Conservation (phyloP, 2,329 filamentous ascomycete species). For the Colletotrichum lindemuthianum region DNA sequence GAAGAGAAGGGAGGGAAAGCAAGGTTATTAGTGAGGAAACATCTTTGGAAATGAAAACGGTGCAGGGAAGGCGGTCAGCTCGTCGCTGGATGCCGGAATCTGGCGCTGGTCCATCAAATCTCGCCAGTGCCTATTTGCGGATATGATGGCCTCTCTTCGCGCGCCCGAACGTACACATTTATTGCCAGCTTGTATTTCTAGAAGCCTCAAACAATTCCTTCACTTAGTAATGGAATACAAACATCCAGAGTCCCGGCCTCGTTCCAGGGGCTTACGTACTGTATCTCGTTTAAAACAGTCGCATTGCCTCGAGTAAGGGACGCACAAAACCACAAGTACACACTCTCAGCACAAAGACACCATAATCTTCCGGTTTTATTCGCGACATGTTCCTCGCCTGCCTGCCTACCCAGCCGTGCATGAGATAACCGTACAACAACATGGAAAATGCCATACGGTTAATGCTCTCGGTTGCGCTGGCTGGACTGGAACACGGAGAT, state of each 20-base stretch:
- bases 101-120: slow-evolving; percentile 31
- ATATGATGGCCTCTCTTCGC: slow-evolving; percentile 30
- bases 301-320: slow-evolving; percentile 20
- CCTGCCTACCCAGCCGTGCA: too few relatives aligned
- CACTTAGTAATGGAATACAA: not conserved
- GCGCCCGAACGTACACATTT: slow-evolving; percentile 13
- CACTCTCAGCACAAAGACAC: not conserved
- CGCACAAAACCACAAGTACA: slow-evolving; percentile 4
- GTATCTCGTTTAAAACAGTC: not conserved
- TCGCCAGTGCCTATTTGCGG: slow-evolving; percentile 34
- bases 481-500: too few relatives aligned
- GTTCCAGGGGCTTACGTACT: not conserved
- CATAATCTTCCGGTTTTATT: not conserved
- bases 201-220: slow-evolving; percentile 16
- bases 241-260: too few relatives aligned
- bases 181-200: slow-evolving; percentile 23
- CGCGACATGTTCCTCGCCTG: too few relatives aligned
- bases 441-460: not conserved
- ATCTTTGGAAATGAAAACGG: not conserved
- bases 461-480: too few relatives aligned
- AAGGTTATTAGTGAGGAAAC: not conserved
- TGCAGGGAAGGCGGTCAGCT: slow-evolving; percentile 15
- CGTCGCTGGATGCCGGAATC: not conserved
- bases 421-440: not conserved
- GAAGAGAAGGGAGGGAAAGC: too few relatives aligned